Evolutionary conservation across 176 grass and related monocot genomes (phyloP).

Genomic region (Rhynchospora tenuis): DNA sequence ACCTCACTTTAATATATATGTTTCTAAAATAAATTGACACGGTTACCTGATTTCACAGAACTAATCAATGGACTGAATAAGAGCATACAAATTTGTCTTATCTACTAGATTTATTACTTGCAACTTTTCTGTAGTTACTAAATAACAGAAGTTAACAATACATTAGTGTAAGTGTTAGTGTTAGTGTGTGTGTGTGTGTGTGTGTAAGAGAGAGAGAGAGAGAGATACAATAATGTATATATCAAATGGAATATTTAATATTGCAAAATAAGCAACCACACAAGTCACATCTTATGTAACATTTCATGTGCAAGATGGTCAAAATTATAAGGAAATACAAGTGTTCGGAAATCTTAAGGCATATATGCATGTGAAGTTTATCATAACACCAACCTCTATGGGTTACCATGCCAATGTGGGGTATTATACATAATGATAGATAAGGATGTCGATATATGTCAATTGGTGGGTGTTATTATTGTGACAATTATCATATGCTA

Average conservation of each 20-base stretch:
- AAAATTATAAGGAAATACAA: background rate
- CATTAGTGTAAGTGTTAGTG: no score
- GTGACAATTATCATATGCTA: background rate
- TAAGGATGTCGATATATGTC: background rate
- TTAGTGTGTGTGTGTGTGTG: no score
- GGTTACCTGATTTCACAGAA: background rate
- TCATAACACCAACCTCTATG: background rate
- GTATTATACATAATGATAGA: background rate
- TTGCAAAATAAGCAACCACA: background rate
- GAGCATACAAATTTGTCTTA: background rate
- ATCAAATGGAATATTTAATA: background rate
- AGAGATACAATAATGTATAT: background rate
- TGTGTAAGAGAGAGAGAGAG: background rate
- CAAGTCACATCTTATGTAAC: background rate
- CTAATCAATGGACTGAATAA: background rate
- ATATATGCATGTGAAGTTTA: background rate
- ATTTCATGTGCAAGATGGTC: background rate
- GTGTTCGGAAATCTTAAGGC: background rate
- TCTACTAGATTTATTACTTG: background rate
- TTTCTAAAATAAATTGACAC: background rate
- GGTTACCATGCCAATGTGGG: slow-evolving; percentile 7
- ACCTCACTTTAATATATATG: background rate
- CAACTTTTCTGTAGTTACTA: background rate
- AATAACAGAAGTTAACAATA: background rate
- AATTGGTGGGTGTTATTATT: slow-evolving; percentile 8